These are phyloP conservation scores for Glutinoglossum americanum DNA, from an alignment of 495 filamentous ascomycete species.

Conservation along the genomic window DNA sequence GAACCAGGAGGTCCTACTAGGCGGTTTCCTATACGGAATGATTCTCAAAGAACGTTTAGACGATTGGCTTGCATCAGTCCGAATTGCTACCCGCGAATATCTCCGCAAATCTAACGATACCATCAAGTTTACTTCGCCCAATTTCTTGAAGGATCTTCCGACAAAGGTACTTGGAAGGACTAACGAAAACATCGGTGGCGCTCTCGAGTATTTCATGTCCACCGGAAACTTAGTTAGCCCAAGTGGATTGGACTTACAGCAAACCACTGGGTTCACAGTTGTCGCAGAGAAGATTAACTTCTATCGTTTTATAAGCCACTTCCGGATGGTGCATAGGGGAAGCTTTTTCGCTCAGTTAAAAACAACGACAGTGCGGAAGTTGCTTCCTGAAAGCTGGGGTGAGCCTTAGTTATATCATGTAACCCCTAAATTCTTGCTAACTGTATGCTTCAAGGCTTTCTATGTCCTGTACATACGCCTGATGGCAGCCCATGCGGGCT, in stretches of 20 bases:
- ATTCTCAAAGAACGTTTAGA: conserved; percentile 87
- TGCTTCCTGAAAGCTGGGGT: conserved; percentile 92
- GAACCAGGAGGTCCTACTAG: conserved; percentile 80
- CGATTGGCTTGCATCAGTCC: conserved; percentile 52
- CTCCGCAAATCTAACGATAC: conserved; percentile 33
- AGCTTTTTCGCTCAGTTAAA: conserved; percentile 96
- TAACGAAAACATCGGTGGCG: conserved; percentile 71
- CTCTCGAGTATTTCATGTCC: conserved; percentile 84
- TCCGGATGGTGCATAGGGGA: conserved; percentile 96
- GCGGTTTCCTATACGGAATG: conserved; percentile 84
- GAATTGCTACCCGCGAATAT: conserved; percentile 44
- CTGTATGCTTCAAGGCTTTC: conserved; percentile 28
- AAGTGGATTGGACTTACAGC: conserved; percentile 81
- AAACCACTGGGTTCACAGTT: conserved; percentile 82
- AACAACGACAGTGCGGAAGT: conserved; percentile 86
- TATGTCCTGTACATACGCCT: conserved; percentile 93
- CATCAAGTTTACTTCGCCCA: conserved; percentile 41
- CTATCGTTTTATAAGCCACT: conserved; percentile 94
- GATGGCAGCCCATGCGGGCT: conserved; percentile 89
- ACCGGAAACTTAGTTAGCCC: conserved; percentile 85
- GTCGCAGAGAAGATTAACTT: conserved; percentile 99
- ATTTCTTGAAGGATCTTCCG: conserved; percentile 60
- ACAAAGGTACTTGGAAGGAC: conserved; percentile 51
- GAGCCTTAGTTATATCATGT: neutral
- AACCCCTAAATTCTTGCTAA: neutral